These are phyloP conservation scores for Sequoiadendron giganteum DNA, from an alignment of 75 land plant genomes.

Conservation along the genomic window DNA sequence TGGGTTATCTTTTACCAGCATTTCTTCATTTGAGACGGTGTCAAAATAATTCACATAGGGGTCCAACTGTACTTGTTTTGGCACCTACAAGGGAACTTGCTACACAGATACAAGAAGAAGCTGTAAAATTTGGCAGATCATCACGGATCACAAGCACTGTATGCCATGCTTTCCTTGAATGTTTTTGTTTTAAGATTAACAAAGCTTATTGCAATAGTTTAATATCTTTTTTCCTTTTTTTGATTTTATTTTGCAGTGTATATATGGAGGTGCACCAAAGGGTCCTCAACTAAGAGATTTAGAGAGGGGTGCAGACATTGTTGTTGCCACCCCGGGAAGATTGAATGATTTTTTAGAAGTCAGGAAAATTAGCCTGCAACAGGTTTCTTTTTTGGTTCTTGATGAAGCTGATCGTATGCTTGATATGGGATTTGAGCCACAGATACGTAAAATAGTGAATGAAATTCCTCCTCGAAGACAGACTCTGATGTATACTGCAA, in stretches of 20 bases:
- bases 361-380: constrained; percentile 33
- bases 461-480: constrained; percentile 64
- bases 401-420: constrained; percentile 80
- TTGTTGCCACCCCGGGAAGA: constrained; percentile 73
- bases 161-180: constrained; percentile 12
- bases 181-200: background rate
- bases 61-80: constrained; percentile 86
- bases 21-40: constrained; percentile 75
- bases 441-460: constrained; percentile 61
- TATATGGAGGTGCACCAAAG: constrained; percentile 97
- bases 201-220: background rate
- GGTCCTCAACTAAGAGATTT: constrained; percentile 53
- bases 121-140: constrained; percentile 91
- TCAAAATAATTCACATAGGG: constrained; percentile 61
- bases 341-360: constrained; percentile 57
- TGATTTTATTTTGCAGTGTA: constrained; percentile 52
- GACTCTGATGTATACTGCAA: constrained; percentile 74
- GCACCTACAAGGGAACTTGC: constrained; percentile 98
- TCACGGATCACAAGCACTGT: constrained; percentile 92
- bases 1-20: constrained; percentile 93
- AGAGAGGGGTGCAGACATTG: constrained; percentile 63
- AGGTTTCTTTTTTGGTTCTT: constrained; percentile 44
- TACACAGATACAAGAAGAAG: constrained; percentile 95
- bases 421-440: constrained; percentile 82
- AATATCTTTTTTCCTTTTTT: background rate